Base-by-base conservation (phyloP, 139 green algal species). In the Asterochloris erici region DNA sequence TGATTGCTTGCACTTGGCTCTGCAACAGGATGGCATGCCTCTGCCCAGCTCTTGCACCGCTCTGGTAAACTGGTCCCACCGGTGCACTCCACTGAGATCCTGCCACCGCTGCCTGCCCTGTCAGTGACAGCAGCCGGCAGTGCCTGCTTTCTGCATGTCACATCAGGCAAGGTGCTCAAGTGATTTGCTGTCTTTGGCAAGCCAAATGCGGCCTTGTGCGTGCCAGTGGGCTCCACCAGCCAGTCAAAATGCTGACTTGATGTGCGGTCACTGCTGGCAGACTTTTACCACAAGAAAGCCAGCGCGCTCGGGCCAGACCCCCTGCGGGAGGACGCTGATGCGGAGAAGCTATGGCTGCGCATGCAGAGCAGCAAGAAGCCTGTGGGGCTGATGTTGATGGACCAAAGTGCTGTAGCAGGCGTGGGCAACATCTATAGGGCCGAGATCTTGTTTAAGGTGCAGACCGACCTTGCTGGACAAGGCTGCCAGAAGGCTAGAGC, bases 341-440 rank as follows among this genome's bases (percentile, higher is more conserved):
- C 13, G 62, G 82, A 89, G 63, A 47, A 27, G 47, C 63, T 88
- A 26, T 91, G 88, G 91, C 63, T 75, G 0, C 74, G 64, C 11
- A 84, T 96, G 54, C 76, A 84, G 17, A 74, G 4, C 63, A 89
- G 84, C 68, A 91, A 86, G 38, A 95, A 93, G 82, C 84, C 94
- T 15, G 86, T 96, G n/a, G 94, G 94, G 12, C 84, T 92, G 74
- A 74, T 96, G 68, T 86, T 98, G 21, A 98, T 98, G 94, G 92
- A 95, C 80, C 94, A 98, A 83, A 85, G 85, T 60, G 78, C 92
- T 19, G 81, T 98, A n/a, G 92, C 93, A 26, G 94, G 94, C 54
- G 79, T 94, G 4, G 94, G 94, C 60, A 98, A 98, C 88, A 98
- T 98, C 83, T 98, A 98, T 88, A 84, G 93, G 0, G 94, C 94